These are phyloP conservation scores for Cronartium ribicola DNA, from an alignment of 1,284 basidiomycete species.

Conservation along the genomic window DNA sequence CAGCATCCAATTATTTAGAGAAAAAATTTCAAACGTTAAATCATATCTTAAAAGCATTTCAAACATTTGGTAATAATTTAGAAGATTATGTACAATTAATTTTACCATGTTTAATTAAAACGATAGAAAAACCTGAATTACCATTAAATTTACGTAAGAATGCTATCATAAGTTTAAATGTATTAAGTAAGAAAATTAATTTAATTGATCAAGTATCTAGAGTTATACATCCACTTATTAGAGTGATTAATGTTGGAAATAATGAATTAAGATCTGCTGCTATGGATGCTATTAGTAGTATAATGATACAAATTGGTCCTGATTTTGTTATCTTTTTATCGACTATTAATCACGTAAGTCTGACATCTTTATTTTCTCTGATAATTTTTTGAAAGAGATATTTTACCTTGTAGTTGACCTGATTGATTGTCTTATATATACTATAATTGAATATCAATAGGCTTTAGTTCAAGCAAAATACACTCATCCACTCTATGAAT, in stretches of 20 bases:
- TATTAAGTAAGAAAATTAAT: slow-evolving; percentile 86
- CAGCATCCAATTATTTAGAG: slow-evolving; percentile 32
- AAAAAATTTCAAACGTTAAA: slow-evolving; percentile 74
- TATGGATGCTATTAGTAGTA: slow-evolving; percentile 87
- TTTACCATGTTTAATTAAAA: slow-evolving; percentile 87
- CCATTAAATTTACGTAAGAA: slow-evolving; percentile 72
- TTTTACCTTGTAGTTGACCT: not conserved
- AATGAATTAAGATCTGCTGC: slow-evolving; percentile 75
- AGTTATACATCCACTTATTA: slow-evolving; percentile 90
- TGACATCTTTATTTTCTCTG: not conserved
- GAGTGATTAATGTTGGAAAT: slow-evolving; percentile 75
- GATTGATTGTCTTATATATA: not conserved
- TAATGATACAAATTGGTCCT: slow-evolving; percentile 87
- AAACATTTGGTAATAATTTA: slow-evolving; percentile 91
- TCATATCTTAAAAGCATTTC: slow-evolving; percentile 78
- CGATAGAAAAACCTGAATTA: slow-evolving; percentile 79
- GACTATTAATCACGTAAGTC: slow-evolving; percentile 82
- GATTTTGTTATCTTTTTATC: slow-evolving; percentile 98
- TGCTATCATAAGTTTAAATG: slow-evolving; percentile 86
- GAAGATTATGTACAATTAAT: slow-evolving; percentile 98
- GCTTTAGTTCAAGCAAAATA: slow-evolving; percentile 73
- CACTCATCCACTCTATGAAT: slow-evolving; percentile 80
- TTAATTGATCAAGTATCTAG: slow-evolving; percentile 98
- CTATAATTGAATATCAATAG: slow-evolving; percentile 55
- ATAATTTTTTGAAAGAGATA: not conserved